Evolutionary conservation across 1,284 basidiomycete genomes (phyloP).

Genomic region (Tetrapyrgos nigripes): DNA sequence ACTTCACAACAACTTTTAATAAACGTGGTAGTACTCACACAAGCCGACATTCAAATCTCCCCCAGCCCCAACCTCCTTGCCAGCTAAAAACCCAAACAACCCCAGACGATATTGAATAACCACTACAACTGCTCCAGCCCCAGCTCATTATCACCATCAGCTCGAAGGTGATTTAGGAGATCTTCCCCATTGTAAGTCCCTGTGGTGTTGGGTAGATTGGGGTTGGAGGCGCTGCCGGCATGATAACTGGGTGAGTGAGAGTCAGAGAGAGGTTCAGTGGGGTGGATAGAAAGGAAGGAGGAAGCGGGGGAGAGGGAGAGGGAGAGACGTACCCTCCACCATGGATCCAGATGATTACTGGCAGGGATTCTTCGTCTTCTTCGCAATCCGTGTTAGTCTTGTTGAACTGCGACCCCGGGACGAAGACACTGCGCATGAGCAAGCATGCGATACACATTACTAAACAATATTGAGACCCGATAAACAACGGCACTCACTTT

Average conservation of each 20-base stretch:
- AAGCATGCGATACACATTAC: background rate
- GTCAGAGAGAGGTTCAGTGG: too few relatives aligned
- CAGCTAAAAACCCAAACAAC: constrained; percentile 25
- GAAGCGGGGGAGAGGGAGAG: too few relatives aligned
- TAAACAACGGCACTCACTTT: too few relatives aligned
- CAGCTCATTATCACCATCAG: constrained; percentile 17
- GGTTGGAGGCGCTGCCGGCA: constrained; percentile 1
- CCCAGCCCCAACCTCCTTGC: constrained; percentile 27
- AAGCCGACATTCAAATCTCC: constrained; percentile 33
- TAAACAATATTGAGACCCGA: too few relatives aligned
- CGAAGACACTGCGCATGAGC: constrained; percentile 22
- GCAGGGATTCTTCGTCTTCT: constrained; percentile 29
- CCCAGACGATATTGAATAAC: constrained; percentile 28
- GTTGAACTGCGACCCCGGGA: constrained; percentile 22
- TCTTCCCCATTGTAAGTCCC: constrained; percentile 19
- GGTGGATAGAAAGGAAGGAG: too few relatives aligned
- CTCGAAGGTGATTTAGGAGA: constrained; percentile 19
- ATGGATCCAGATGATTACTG: constrained; percentile 43
- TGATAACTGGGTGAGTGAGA: background rate
- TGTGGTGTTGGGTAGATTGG: constrained; percentile 15
- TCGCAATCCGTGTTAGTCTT: constrained; percentile 6
- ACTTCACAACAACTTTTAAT: too few relatives aligned
- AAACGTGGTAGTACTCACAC: constrained; percentile 17
- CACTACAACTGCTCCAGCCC: constrained; percentile 25
- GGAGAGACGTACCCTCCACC: constrained; percentile 38